phyloP scores from a whole-genome alignment of 352 stramenopile genomes.

The Pythium pyrilobum region DNA sequence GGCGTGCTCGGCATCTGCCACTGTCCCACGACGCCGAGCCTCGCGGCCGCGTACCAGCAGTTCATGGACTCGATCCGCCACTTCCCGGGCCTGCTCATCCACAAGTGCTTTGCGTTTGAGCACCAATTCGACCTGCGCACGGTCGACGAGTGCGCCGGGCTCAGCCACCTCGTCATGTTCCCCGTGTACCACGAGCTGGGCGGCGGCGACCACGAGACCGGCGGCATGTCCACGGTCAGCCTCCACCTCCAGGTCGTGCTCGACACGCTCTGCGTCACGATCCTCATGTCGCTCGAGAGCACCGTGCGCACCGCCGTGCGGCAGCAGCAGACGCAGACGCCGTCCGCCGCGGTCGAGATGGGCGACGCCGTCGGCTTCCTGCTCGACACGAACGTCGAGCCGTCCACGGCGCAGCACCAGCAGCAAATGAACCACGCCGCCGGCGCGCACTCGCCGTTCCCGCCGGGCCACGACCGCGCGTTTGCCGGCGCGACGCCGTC shows the following conservation, averaged over 20 bases:
- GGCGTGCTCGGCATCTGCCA: slow-evolving; percentile 79
- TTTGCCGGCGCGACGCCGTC: neutral
- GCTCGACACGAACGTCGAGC: slow-evolving; percentile 74
- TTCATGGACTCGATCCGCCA: slow-evolving; percentile 61
- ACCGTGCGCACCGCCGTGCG: slow-evolving; percentile 56
- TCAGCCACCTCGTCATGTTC: slow-evolving; percentile 79
- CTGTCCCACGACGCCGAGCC: slow-evolving; percentile 54
- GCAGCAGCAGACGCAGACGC: slow-evolving; percentile 24
- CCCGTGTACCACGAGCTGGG: slow-evolving; percentile 65
- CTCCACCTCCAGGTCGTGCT: slow-evolving; percentile 78
- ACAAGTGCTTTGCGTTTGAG: slow-evolving; percentile 84
- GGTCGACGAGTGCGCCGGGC: slow-evolving; percentile 45
- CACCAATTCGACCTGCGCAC: slow-evolving; percentile 61
- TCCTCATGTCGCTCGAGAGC: slow-evolving; percentile 80
- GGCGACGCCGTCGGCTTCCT: slow-evolving; percentile 43
- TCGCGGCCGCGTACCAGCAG: slow-evolving; percentile 53
- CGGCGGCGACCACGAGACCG: slow-evolving; percentile 38
- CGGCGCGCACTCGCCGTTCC: slow-evolving; percentile 21
- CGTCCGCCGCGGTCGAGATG: slow-evolving; percentile 20
- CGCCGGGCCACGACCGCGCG: slow-evolving; percentile 11
- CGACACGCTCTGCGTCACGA: slow-evolving; percentile 74
- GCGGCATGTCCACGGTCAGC: slow-evolving; percentile 56
- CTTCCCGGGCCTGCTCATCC: slow-evolving; percentile 64
- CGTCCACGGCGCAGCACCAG: slow-evolving; percentile 23
- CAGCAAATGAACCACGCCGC: slow-evolving; percentile 9